A percentile compares a stretch with the other conserved stretches of the same genome.
These are phyloP conservation scores for Lophiostoma macrostomum DNA, from an alignment of 495 filamentous ascomycete genomes.

Conservation along the genomic window DNA sequence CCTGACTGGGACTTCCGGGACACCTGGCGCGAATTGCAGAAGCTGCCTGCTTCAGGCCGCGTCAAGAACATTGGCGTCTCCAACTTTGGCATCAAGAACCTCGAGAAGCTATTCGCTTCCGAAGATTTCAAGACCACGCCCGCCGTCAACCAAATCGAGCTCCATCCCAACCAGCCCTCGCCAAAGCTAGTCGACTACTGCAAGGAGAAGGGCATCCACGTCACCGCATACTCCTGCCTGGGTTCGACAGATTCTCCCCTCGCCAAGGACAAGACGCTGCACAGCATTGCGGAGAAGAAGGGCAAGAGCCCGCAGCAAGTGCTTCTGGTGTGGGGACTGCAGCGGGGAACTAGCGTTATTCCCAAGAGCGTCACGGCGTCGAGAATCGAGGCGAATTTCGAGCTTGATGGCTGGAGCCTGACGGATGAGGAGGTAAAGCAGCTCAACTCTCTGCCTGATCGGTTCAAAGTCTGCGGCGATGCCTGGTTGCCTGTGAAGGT, in stretches of 20 bases:
- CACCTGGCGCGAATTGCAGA: slow-evolving; percentile 80
- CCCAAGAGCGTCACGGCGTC: slow-evolving; percentile 43
- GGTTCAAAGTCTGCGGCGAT: slow-evolving; percentile 47
- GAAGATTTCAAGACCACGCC: slow-evolving; percentile 62
- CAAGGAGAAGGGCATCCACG: slow-evolving; percentile 45
- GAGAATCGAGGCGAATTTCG: slow-evolving; percentile 41
- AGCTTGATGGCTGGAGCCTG: slow-evolving; percentile 43
- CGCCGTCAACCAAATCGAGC: slow-evolving; percentile 85
- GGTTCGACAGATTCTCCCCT: slow-evolving; percentile 44
- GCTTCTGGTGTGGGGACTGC: slow-evolving; percentile 44
- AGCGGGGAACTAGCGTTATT: slow-evolving; percentile 43
- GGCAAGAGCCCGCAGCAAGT: slow-evolving; percentile 39
- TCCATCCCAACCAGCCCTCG: slow-evolving; percentile 36
- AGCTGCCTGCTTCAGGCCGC: slow-evolving; percentile 73
- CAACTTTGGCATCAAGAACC: slow-evolving; percentile 61
- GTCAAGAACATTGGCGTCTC: slow-evolving; percentile 69
- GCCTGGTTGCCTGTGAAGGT: slow-evolving; percentile 59
- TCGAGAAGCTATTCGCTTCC: slow-evolving; percentile 55
- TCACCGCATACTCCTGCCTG: slow-evolving; percentile 44
- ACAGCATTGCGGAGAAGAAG: slow-evolving; percentile 40
- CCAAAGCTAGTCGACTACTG: slow-evolving; percentile 73
- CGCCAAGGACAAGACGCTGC: slow-evolving; percentile 38
- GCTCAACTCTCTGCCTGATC: slow-evolving; percentile 37
- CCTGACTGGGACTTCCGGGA: slow-evolving; percentile 78
- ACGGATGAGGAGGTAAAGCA: slow-evolving; percentile 41